Conservation (phyloP, 441 rosid species). For the Brassica hybrid region DNA sequence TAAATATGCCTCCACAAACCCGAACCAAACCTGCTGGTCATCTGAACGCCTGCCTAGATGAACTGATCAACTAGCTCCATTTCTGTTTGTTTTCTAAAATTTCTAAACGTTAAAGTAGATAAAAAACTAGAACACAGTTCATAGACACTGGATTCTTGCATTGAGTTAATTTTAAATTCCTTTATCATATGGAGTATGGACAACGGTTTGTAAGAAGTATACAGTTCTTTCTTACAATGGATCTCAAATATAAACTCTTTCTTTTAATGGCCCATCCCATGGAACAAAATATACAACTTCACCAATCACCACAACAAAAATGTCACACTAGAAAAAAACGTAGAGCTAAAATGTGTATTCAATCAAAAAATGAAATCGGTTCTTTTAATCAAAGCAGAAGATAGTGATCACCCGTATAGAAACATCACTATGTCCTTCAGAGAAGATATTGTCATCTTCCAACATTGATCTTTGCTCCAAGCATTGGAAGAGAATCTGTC, state of each 20-base stretch:
- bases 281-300: not conserved
- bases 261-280: not conserved
- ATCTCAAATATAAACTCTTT: not conserved
- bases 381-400: not conserved
- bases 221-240: not conserved
- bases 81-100: not conserved
- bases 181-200: too few relatives aligned
- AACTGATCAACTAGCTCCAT: not conserved
- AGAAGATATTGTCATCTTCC: constrained; percentile 27
- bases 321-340: not conserved
- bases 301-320: not conserved
- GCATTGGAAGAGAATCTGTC: constrained; percentile 22
- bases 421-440: not conserved
- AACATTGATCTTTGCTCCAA: constrained; percentile 22
- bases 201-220: too few relatives aligned
- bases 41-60: too few relatives aligned
- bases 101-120: too few relatives aligned
- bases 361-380: constrained; percentile 2
- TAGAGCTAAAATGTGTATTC: not conserved
- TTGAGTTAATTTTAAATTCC: too few relatives aligned
- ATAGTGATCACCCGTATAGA: constrained; percentile 11
- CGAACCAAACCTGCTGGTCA: too few relatives aligned
- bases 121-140: too few relatives aligned
- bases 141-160: too few relatives aligned
- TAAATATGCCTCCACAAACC: too few relatives aligned